Evolutionary conservation across 805 yeast species (phyloP), one percentile per base, ranked within the genome.

Genomic region (Barnettozyma californica): DNA sequence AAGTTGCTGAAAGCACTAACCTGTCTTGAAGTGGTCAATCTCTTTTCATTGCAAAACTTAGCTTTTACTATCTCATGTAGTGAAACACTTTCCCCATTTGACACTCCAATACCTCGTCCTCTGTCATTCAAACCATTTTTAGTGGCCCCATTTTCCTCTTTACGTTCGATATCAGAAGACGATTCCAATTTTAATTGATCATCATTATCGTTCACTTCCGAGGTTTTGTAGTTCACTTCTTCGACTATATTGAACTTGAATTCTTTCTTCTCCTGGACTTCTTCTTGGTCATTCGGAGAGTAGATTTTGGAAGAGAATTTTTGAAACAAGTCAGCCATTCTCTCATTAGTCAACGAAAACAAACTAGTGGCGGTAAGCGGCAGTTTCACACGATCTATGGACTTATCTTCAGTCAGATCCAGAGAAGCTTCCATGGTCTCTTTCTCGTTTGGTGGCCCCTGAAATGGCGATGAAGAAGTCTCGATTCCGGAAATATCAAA

Each of bases 31-130:
- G 16, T 5, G 47, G 25, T 7, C 41, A 49, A 27, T 4, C 40
- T 52, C 4, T 33, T 36, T 2, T 43, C 45, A 9, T 41, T 27
- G n/a, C 29, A 45, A 37, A 56, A 44, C 25, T 35, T 49, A 1
- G 55, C 54, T 1, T 57, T 53, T 10, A 52, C 36, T 9, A 53
- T 46, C 2, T 57, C 55, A 2, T 48, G 46, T 5, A 49, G 45
- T 16, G 61, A 52, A 4, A 39, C n/a, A 8, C 34, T 5, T n/a
- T 44, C 43, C 21, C 34, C 13, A 9, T 13, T 35, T 6, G 44
- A 26, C 3, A 26, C 2, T 7, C 45, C 49, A 27, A 35, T 40
- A 14, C 36, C 44, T 14, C 20, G 19, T 19, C 31, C 44, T n/a
- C 26, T 41, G 9, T 9, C 33, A 16, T 9, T 16, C 35, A 19